A percentile compares a stretch with the other conserved stretches of the same genome.
phyloP scores from a whole-genome alignment of 2,329 filamentous ascomycete species.

The Eutypa lata region DNA sequence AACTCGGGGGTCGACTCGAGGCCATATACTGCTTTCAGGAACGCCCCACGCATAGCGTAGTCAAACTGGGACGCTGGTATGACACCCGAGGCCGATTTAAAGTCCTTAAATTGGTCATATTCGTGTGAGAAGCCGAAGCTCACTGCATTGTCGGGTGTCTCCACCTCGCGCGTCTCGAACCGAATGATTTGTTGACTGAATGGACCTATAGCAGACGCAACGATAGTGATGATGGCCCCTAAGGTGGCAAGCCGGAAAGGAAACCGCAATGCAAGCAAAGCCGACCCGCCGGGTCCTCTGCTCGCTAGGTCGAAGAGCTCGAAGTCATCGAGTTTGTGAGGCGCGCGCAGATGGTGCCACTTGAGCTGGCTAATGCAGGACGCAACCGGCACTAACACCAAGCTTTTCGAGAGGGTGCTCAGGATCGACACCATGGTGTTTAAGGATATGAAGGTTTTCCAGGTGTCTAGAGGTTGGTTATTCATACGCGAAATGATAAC shows the following conservation, averaged over 20 bases:
- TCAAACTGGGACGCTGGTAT: not conserved
- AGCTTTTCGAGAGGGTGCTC: not conserved
- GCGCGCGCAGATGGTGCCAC: not conserved
- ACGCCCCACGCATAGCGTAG: not conserved
- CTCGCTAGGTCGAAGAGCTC: not conserved
- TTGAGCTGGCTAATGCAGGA: not conserved
- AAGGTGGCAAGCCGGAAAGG: not conserved
- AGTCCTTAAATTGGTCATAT: not conserved
- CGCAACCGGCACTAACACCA: not conserved
- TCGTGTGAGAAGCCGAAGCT: not conserved
- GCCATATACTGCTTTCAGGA: not conserved
- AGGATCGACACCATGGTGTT: not conserved
- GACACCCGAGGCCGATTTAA: not conserved
- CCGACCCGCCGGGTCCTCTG: not conserved
- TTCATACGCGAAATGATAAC: not conserved
- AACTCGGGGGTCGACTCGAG: not conserved
- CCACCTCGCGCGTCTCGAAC: not conserved
- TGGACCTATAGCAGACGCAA: not conserved
- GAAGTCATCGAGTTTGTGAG: not conserved
- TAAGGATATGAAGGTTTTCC: not conserved
- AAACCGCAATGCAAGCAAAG: not conserved
- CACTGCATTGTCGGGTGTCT: not conserved
- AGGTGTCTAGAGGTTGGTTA: not conserved
- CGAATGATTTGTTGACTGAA: not conserved
- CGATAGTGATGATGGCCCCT: not conserved